phyloP scores from a whole-genome alignment of 345 rosid genomes.

The Atalantia buxifolia region DNA sequence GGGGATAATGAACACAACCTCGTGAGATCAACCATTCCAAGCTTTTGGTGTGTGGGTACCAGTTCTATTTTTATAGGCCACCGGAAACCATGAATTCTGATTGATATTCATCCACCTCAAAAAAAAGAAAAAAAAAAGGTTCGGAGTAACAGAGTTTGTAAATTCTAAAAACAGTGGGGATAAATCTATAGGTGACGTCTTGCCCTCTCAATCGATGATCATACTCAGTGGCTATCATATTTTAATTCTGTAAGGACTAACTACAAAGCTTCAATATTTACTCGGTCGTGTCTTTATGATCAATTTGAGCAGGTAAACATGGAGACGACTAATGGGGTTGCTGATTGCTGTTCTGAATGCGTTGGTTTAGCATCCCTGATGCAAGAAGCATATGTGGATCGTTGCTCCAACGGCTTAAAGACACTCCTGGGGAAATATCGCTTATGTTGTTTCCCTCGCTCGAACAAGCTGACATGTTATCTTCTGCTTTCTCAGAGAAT shows the following conservation, averaged over 20 bases:
- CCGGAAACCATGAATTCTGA: too few species aligned
- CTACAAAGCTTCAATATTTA: too few species aligned
- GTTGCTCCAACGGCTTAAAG: background rate
- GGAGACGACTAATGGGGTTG: too few species aligned
- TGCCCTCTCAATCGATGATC: background rate
- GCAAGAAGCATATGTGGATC: conserved; percentile 44
- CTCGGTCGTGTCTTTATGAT: background rate
- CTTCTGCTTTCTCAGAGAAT: background rate
- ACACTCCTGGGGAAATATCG: background rate
- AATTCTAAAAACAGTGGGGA: conserved; percentile 40
- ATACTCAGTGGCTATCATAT: background rate
- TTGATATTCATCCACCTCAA: background rate
- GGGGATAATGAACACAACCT: too few species aligned
- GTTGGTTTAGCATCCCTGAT: too few species aligned
- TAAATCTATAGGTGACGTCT: conserved; percentile 61
- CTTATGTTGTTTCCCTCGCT: background rate
- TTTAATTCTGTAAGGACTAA: too few species aligned
- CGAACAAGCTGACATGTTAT: background rate
- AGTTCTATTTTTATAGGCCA: background rate
- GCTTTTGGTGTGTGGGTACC: too few species aligned
- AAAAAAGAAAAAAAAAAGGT: conserved; percentile 19
- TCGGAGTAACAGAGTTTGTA: conserved; percentile 75
- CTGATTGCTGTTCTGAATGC: too few species aligned
- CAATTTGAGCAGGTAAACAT: conserved; percentile 25
- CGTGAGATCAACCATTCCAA: too few species aligned